Percentiles rank a stretch among this genome's conserved stretches.
Evolutionary conservation across 441 rosid species (phyloP).

Genomic region (Jatropha multifida): DNA sequence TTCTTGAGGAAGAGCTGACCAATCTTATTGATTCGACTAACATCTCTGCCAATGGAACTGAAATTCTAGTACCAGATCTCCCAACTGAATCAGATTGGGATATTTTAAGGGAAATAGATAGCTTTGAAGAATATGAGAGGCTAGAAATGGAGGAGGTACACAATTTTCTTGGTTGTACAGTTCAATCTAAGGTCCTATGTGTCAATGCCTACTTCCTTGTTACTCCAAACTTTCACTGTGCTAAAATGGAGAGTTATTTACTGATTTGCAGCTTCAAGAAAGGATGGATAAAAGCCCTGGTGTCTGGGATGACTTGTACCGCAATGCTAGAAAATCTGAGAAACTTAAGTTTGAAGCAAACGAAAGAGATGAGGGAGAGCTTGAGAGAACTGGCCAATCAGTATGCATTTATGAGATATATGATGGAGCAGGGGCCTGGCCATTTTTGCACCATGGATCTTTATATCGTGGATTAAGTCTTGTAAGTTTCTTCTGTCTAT

Average conservation of each 20-base stretch:
- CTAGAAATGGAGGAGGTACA: constrained; percentile 88
- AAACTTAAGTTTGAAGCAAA: constrained; percentile 86
- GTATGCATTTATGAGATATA: constrained; percentile 95
- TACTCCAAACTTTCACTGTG: not conserved
- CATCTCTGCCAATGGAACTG: constrained; percentile 45
- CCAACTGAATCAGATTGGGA: constrained; percentile 76
- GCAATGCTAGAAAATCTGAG: constrained; percentile 83
- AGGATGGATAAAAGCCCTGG: constrained; percentile 73
- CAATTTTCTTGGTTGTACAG: constrained; percentile 29
- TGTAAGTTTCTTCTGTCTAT: constrained; percentile 53
- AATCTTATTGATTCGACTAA: constrained; percentile 41
- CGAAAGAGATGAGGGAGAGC: constrained; percentile 99
- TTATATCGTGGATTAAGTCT: constrained; percentile 94
- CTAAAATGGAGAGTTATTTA: constrained; percentile 27
- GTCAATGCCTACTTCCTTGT: not conserved
- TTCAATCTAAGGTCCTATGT: not conserved
- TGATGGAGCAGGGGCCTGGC: constrained; percentile 91
- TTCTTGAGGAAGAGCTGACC: constrained; percentile 62
- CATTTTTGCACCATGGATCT: constrained; percentile 98
- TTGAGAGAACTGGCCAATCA: constrained; percentile 95
- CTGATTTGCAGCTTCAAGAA: constrained; percentile 74
- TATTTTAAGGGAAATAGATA: constrained; percentile 60
- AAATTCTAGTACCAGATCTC: constrained; percentile 44
- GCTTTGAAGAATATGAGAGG: constrained; percentile 72
- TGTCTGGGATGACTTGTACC: constrained; percentile 90